Base-by-base conservation (phyloP, 2,329 filamentous ascomycete species). In the Fusarium napiforme region DNA sequence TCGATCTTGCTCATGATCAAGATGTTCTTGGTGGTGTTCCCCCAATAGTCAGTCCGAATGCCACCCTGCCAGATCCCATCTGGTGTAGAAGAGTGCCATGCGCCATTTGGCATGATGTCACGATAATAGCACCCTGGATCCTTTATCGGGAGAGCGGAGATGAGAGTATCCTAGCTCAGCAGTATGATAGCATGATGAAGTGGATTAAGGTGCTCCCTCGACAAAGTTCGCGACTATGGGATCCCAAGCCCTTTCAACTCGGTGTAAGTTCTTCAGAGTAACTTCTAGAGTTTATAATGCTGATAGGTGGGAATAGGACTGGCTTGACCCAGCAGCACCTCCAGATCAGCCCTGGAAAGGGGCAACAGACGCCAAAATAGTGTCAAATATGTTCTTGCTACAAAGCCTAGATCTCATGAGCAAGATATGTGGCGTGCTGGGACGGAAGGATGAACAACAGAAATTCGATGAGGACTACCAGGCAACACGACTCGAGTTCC, bases 321-420 rank as follows among this genome's bases (percentile, higher is more conserved):
- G 85, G 85, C 80, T 87, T 7, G 85, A 86, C 61, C 85, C 85
- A 0, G 78, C 80, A 28, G 80, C 85, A 2, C 84, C 85, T 0
- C 11, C 49, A 14, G 32, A 56, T 10, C 23, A 77, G 78, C 81
- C 85, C 0, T 82, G 79, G 16, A 72, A 71, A 16, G 83, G 81
- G 3, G 82, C 80, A 2, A 87, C 84, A 1, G 78, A 82, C 45
- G 75, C 79, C 4, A 77, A 78, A 32, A 80, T 84, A 10, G 83
- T 86, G 2, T 83, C 84, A 4, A 84, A 87, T 58, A 84, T 84
- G 15, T 87, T 85, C 71, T 80, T 86, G 7, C 79, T 85, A 4
- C 81, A 83, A 42, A 82, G 85, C 10, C 83, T 84, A 0, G 73
- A 77, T 10, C 60, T 84, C 0, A 77, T 85, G 10, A 75, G 78